Percentiles rank a stretch among this genome's conserved stretches.
Conservation (phyloP, 306 rosid genomes). For the Lithocarpus polystachyus region DNA sequence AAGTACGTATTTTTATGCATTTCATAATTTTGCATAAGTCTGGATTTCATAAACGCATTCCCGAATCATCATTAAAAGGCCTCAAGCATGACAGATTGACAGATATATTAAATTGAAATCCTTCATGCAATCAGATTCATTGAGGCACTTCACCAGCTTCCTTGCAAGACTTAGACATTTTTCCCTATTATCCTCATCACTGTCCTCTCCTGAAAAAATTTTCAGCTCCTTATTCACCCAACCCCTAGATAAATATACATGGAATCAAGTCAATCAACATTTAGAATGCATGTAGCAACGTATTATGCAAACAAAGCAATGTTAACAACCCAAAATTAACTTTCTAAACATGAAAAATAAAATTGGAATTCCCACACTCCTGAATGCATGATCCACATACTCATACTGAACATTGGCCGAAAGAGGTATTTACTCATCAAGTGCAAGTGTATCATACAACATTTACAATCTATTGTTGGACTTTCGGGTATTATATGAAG, state of each 20-base stretch:
- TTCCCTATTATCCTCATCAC: conserved; percentile 5
- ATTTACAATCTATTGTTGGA: not conserved
- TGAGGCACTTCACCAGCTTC: conserved; percentile 82
- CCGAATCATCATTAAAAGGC: no score
- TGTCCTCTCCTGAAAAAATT: no score
- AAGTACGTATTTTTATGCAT: no score
- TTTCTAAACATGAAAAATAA: not conserved
- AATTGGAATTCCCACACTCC: not conserved
- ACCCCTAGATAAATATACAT: not conserved
- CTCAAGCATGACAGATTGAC: not conserved
- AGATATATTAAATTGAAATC: conserved; percentile 19
- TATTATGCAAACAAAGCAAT: not conserved
- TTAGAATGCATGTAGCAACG: not conserved
- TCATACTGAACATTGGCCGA: not conserved
- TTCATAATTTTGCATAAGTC: no score
- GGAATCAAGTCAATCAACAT: not conserved
- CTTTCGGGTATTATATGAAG: no score
- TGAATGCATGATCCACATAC: not conserved
- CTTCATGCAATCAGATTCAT: conserved; percentile 86
- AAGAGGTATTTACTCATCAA: not conserved
- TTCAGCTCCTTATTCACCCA: not conserved
- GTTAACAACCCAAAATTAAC: not conserved
- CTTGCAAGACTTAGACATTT: conserved; percentile 89
- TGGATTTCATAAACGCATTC: no score
- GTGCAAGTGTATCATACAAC: not conserved